Percentiles rank a stretch among this genome's conserved stretches.
Conservation (phyloP, 2,329 filamentous ascomycete genomes). For the Mariannaea sp. region DNA sequence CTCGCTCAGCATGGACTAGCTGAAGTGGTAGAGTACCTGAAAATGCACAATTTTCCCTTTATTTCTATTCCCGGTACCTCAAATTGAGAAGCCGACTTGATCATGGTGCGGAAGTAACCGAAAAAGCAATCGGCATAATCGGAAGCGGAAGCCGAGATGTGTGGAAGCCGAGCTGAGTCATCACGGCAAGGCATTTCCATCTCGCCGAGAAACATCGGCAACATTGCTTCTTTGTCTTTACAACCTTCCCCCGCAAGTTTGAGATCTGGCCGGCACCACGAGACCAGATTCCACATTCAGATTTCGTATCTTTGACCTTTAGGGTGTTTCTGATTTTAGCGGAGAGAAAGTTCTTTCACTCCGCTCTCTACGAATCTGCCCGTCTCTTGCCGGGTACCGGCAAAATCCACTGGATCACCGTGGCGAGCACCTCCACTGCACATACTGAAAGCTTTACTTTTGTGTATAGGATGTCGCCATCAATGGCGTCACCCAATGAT, state of each 20-base stretch:
- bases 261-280: slow-evolving; percentile 24
- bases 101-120: slow-evolving; percentile 13
- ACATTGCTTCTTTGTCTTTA: no score
- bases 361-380: not conserved
- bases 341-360: not conserved
- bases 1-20: no score
- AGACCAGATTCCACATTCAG: slow-evolving; percentile 7
- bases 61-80: no score
- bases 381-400: slow-evolving; percentile 7
- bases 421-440: not conserved
- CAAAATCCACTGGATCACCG: slow-evolving; percentile 4
- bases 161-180: slow-evolving; percentile 25
- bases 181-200: slow-evolving; percentile 16
- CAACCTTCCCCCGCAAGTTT: not conserved
- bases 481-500: slow-evolving; percentile 23
- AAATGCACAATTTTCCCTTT: no score
- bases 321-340: not conserved
- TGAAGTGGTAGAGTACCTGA: no score
- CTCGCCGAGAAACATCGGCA: slow-evolving; percentile 5
- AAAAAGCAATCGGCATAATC: slow-evolving; percentile 15
- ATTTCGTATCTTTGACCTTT: slow-evolving; percentile 1
- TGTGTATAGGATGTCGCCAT: slow-evolving; percentile 19
- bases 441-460: not conserved
- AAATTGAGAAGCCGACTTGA: slow-evolving; percentile 18
- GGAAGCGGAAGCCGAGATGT: not conserved